Conservation (phyloP, 805 yeast species). For the Vanderwaltozyma tropicalis region DNA sequence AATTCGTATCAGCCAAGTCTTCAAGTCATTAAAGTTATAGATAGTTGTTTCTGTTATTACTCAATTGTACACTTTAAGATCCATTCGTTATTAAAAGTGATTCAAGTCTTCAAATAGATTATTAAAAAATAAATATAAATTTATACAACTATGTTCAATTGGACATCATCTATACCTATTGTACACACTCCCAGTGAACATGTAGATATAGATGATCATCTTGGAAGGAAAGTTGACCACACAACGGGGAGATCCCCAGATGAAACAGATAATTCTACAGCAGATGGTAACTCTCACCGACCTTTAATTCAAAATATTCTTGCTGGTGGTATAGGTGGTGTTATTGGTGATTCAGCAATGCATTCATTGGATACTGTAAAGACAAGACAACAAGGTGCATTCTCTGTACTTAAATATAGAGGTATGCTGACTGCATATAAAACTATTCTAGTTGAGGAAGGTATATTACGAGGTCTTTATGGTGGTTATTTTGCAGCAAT, state of each 20-base stretch:
- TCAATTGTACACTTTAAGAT: no score
- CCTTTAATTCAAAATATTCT: constrained; percentile 22
- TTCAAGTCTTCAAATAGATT: no score
- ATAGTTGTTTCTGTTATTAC: no score
- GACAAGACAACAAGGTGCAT: constrained; percentile 95
- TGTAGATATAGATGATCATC: neutral
- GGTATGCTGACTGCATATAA: constrained; percentile 67
- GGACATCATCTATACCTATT: constrained; percentile 17
- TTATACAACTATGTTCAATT: constrained; percentile 9
- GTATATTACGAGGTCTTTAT: constrained; percentile 72
- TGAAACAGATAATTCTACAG: neutral
- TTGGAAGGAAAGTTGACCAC: no score
- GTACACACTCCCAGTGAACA: constrained; percentile 6
- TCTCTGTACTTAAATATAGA: constrained; percentile 49
- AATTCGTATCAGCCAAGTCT: no score
- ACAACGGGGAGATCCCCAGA: neutral
- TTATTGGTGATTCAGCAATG: constrained; percentile 89
- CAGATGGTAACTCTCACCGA: neutral
- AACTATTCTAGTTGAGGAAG: constrained; percentile 77
- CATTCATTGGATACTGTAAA: constrained; percentile 95
- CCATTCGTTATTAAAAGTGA: no score
- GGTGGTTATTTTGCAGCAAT: constrained; percentile 91
- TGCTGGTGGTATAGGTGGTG: constrained; percentile 57
- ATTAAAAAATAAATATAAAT: no score
- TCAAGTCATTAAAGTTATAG: no score